phyloP scores from a whole-genome alignment of 2,329 filamentous ascomycete species.

The Cadophora sp. region DNA sequence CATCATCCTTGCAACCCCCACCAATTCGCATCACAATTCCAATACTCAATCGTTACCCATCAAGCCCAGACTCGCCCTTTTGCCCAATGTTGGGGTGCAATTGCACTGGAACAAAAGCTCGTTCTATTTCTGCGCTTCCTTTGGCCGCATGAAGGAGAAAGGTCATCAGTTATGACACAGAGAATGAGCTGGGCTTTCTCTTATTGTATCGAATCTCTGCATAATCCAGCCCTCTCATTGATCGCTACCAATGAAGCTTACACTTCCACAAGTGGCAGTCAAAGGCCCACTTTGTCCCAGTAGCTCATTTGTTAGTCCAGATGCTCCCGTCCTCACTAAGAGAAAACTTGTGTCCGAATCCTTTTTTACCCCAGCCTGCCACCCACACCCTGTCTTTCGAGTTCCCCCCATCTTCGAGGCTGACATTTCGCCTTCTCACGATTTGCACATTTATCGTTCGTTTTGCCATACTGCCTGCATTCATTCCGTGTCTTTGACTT shows the following conservation, averaged over 20 bases:
- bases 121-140: not conserved
- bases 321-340: not conserved
- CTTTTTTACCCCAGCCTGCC: not conserved
- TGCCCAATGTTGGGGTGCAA: not conserved
- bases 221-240: slow-evolving; percentile 1
- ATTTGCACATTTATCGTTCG: not conserved
- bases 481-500: not conserved
- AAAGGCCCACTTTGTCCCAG: slow-evolving; percentile 1
- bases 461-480: not conserved
- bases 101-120: not conserved
- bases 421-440: slow-evolving; percentile 5
- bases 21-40: not conserved
- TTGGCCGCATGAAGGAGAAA: not conserved
- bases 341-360: not conserved
- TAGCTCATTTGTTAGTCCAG: slow-evolving; percentile 7
- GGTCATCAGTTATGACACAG: not conserved
- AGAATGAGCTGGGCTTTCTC: not conserved
- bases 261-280: not conserved
- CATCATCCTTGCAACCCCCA: slow-evolving; percentile 2
- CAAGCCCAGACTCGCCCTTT: not conserved
- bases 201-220: not conserved
- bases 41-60: not conserved
- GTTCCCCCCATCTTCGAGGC: slow-evolving; percentile 14
- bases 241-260: not conserved
- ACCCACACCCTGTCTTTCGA: too few relatives aligned